Percentiles rank a stretch among this genome's conserved stretches.
These are phyloP conservation scores for Scutellaria baicalensis DNA, from an alignment of 257 asterid genomes.

Conservation along the genomic window DNA sequence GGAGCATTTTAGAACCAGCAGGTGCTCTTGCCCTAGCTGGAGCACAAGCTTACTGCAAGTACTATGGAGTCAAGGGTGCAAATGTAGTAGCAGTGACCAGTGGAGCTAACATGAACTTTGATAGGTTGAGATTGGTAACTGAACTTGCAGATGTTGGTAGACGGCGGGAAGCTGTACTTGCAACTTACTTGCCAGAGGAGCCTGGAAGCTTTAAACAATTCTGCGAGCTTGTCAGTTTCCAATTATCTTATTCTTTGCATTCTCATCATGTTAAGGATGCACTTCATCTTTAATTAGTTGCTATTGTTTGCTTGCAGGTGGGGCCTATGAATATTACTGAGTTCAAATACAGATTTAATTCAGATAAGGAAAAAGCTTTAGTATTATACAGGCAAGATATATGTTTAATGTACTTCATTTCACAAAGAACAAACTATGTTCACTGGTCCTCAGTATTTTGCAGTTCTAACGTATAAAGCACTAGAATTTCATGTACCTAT, in stretches of 20 bases:
- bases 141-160: slow-evolving; percentile 94
- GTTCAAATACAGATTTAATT: slow-evolving; percentile 71
- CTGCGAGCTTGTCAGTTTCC: slow-evolving; percentile 55
- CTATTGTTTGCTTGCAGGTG: slow-evolving; percentile 44
- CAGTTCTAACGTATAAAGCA: background rate
- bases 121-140: slow-evolving; percentile 80
- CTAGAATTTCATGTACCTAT: background rate
- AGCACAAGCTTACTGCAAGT: slow-evolving; percentile 87
- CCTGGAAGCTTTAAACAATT: slow-evolving; percentile 73
- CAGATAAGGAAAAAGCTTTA: slow-evolving; percentile 57
- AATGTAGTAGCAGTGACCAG: slow-evolving; percentile 79
- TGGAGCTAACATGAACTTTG: slow-evolving; percentile 94
- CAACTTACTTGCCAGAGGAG: slow-evolving; percentile 74
- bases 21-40: slow-evolving; percentile 97
- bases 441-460: background rate
- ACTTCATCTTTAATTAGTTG: background rate
- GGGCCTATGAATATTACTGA: slow-evolving; percentile 88
- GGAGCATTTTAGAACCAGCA: slow-evolving; percentile 89
- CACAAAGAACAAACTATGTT: background rate
- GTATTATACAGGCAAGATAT: slow-evolving; percentile 71
- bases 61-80: slow-evolving; percentile 60
- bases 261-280: background rate
- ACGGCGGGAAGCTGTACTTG: slow-evolving; percentile 79
- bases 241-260: background rate
- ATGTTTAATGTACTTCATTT: slow-evolving; percentile 7